Evolutionary conservation across 1,139 yeast genomes (phyloP).

Genomic region (Debaryomyces nepalensis): DNA sequence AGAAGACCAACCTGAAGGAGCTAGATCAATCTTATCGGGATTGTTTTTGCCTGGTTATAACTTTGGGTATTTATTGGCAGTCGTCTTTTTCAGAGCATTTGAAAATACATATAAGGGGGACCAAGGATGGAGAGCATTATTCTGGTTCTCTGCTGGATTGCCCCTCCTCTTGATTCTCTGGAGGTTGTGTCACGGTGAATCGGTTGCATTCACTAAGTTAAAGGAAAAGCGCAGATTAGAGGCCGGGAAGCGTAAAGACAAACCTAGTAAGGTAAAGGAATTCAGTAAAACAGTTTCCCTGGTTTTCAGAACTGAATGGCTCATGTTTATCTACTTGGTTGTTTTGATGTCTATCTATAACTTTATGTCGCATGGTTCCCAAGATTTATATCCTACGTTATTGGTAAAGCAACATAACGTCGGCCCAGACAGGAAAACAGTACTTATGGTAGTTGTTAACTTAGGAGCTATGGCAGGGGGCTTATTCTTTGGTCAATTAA

Average conservation of each 20-base stretch:
- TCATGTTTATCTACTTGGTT: constrained; percentile 48
- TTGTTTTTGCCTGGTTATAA: constrained; percentile 46
- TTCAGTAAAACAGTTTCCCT: constrained; percentile 18
- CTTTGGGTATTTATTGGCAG: constrained; percentile 43
- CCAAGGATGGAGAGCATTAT: constrained; percentile 71
- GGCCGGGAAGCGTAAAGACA: constrained; percentile 13
- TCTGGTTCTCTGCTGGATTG: constrained; percentile 77
- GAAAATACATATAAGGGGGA: constrained; percentile 59
- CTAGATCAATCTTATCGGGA: constrained; percentile 43
- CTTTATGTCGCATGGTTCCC: constrained; percentile 60
- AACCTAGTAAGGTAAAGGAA: not conserved
- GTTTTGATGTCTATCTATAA: constrained; percentile 54
- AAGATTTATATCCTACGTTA: constrained; percentile 57
- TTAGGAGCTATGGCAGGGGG: constrained; percentile 59
- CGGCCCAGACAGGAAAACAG: constrained; percentile 42
- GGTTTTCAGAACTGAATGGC: constrained; percentile 45
- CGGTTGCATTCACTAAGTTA: constrained; percentile 29
- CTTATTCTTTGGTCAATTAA: constrained; percentile 46
- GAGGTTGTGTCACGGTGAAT: constrained; percentile 41
- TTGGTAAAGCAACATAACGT: constrained; percentile 44
- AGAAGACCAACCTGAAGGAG: constrained; percentile 40
- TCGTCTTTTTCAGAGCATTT: constrained; percentile 48
- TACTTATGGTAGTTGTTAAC: constrained; percentile 51
- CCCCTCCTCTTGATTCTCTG: constrained; percentile 39
- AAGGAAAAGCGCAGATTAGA: constrained; percentile 21